Evolutionary conservation across 345 rosid genomes (phyloP).

Genomic region (Eutrema heterophyllum): DNA sequence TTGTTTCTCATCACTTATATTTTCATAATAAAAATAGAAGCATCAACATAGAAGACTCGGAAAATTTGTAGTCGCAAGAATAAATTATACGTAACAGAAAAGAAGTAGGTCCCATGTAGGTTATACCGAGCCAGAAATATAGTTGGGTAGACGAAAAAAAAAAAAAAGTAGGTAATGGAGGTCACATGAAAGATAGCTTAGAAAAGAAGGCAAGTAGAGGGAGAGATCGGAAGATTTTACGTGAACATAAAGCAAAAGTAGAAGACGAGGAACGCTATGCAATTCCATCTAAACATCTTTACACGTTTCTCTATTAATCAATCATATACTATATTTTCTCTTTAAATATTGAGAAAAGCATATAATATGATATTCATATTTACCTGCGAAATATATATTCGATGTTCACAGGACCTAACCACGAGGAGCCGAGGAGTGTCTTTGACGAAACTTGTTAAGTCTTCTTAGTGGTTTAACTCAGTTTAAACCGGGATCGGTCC

Average conservation of each 20-base stretch:
- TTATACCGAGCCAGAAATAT: no score
- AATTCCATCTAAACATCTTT: conserved; percentile 4
- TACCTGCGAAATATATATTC: background rate
- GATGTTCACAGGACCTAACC: background rate
- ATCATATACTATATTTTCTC: background rate
- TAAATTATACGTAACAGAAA: background rate
- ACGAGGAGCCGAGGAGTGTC: conserved; percentile 15
- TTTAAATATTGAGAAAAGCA: background rate
- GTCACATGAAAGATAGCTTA: conserved; percentile 34
- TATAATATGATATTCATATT: background rate
- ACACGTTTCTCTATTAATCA: conserved; percentile 20
- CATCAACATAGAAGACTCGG: background rate
- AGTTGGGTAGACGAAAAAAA: no score
- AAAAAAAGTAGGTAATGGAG: conserved; percentile 20
- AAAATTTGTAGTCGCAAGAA: background rate
- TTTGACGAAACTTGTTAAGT: background rate
- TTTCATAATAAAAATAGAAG: background rate
- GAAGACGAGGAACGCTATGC: conserved; percentile 24
- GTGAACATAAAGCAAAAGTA: conserved; percentile 23
- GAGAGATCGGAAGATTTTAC: conserved; percentile 15
- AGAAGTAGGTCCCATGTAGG: conserved; percentile 20
- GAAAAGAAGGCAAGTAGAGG: conserved; percentile 23
- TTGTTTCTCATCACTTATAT: background rate
- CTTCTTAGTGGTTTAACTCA: no score
- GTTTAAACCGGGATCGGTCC: no score